phyloP scores from a whole-genome alignment of 805 yeast species.

The Saccharomycopsis synnaedendra region DNA sequence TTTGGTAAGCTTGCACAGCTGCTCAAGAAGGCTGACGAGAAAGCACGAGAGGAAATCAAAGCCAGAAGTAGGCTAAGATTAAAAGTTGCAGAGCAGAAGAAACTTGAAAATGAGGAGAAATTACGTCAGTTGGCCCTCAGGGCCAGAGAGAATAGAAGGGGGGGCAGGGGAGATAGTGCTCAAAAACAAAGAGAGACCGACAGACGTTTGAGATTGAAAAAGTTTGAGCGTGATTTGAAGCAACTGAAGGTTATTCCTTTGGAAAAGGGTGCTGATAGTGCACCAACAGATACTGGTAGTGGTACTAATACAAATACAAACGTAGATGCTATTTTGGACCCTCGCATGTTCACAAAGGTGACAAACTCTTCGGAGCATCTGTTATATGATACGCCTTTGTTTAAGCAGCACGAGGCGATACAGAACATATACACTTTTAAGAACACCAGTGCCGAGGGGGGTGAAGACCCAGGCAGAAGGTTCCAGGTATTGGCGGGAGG shows the following conservation, averaged over 20 bases:
- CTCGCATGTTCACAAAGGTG: constrained; percentile 39
- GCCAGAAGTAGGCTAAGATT: constrained; percentile 38
- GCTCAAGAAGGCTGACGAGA: constrained; percentile 52
- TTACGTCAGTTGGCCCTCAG: constrained; percentile 37
- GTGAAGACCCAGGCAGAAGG: background rate
- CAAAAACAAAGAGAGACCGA: constrained; percentile 26
- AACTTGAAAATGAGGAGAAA: constrained; percentile 37
- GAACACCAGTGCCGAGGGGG: background rate
- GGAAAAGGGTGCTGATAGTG: background rate
- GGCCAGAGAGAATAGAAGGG: constrained; percentile 25
- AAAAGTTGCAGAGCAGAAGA: constrained; percentile 38
- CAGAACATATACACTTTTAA: constrained; percentile 38
- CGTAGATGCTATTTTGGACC: constrained; percentile 40
- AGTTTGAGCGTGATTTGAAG: constrained; percentile 36
- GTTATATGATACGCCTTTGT: constrained; percentile 49
- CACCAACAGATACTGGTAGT: background rate
- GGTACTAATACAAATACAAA: background rate
- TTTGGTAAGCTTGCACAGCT: constrained; percentile 61
- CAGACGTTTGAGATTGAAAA: constrained; percentile 33
- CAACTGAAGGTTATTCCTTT: background rate
- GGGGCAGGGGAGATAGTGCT: background rate
- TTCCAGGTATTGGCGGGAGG: constrained; percentile 10
- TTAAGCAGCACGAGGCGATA: constrained; percentile 39
- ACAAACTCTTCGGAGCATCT: constrained; percentile 20
- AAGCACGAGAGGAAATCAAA: constrained; percentile 45